phyloP scores from a whole-genome alignment of 352 stramenopile species.

The Phytophthora aleatoria region DNA sequence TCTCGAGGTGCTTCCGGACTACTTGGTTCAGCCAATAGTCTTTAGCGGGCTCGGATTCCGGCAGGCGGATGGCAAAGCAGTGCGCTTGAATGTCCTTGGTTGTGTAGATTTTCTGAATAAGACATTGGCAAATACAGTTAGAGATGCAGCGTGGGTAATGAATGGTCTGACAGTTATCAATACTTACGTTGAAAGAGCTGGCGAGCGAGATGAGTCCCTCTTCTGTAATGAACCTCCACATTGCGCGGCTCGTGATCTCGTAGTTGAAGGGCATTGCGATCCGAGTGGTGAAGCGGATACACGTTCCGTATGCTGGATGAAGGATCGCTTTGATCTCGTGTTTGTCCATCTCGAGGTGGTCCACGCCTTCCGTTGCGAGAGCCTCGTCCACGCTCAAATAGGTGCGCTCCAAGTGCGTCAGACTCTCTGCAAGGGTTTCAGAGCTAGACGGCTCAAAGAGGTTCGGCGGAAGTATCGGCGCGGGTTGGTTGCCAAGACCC shows the following conservation, averaged over 20 bases:
- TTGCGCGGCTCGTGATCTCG: constrained; percentile 26
- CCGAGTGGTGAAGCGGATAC: constrained; percentile 31
- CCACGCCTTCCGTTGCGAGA: constrained; percentile 19
- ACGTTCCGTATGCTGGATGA: constrained; percentile 26
- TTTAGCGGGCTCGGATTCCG: constrained; percentile 16
- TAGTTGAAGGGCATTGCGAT: constrained; percentile 28
- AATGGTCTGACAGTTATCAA: background rate
- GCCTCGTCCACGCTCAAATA: constrained; percentile 29
- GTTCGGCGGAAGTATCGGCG: constrained; percentile 21
- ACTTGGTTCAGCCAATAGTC: constrained; percentile 35
- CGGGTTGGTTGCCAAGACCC: constrained; percentile 1
- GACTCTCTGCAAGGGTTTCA: constrained; percentile 29
- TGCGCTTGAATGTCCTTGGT: constrained; percentile 32
- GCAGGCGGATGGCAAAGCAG: constrained; percentile 26
- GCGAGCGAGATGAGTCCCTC: constrained; percentile 27
- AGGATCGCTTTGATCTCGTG: constrained; percentile 34
- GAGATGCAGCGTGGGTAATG: background rate
- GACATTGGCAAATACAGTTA: constrained; percentile 10
- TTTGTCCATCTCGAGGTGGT: constrained; percentile 26
- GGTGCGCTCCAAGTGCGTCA: constrained; percentile 21
- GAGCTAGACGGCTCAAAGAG: constrained; percentile 29
- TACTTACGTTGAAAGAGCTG: constrained; percentile 30
- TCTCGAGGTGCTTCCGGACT: constrained; percentile 25
- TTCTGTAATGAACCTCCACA: constrained; percentile 33
- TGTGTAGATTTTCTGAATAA: constrained; percentile 32